phyloP scores from a whole-genome alignment of 2,329 filamentous ascomycete genomes.

The Venturia pyrina region DNA sequence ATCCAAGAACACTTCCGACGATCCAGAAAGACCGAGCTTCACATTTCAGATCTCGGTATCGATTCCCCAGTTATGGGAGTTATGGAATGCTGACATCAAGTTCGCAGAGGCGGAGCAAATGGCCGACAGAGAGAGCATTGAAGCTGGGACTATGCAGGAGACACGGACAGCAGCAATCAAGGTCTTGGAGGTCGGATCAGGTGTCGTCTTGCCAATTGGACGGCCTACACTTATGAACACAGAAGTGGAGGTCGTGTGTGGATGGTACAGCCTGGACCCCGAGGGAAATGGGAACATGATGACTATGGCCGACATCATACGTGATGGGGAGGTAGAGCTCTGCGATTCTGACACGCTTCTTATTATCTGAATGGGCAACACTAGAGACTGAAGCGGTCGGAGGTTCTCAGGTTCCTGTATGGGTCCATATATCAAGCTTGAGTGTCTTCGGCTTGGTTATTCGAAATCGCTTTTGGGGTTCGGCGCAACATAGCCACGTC shows the following conservation, averaged over 20 bases:
- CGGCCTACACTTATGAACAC: background rate
- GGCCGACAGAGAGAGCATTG: background rate
- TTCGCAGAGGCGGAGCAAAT: background rate
- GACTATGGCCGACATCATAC: background rate
- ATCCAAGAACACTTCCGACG: background rate
- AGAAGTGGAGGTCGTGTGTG: background rate
- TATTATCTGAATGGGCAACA: background rate
- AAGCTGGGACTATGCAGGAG: background rate
- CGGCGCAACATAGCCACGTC: slow-evolving; percentile 33
- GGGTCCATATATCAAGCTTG: background rate
- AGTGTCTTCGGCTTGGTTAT: slow-evolving; percentile 10
- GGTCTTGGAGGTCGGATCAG: background rate
- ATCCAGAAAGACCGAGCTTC: background rate
- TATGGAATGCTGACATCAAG: background rate
- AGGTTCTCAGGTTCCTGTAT: background rate
- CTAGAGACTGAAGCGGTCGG: background rate
- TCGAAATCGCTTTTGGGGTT: slow-evolving; percentile 26
- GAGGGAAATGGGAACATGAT: background rate
- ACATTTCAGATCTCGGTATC: background rate
- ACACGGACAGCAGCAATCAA: background rate
- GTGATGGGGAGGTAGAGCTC: background rate
- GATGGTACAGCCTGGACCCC: background rate
- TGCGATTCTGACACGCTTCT: background rate
- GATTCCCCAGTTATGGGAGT: background rate
- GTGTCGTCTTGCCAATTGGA: background rate